phyloP scores from a whole-genome alignment of 805 yeast genomes.

The Yarrowia keelungensis region DNA sequence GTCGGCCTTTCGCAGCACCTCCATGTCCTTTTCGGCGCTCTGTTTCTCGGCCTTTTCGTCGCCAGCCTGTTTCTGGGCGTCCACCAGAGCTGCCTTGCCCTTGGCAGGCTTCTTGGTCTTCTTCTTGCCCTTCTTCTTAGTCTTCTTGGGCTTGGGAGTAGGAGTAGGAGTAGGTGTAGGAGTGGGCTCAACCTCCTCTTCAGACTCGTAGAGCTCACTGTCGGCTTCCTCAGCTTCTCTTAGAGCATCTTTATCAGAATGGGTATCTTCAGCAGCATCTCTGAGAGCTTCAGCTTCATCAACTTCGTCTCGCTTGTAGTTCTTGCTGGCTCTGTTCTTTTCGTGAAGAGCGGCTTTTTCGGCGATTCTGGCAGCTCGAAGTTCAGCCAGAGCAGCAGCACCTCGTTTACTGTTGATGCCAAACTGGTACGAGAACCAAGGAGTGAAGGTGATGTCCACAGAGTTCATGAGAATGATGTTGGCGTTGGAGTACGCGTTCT shows the following conservation, averaged over 20 bases:
- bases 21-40: constrained; percentile 23
- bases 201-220: not conserved
- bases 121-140: constrained; percentile 30
- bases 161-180: constrained; percentile 23
- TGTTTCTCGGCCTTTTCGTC: constrained; percentile 18
- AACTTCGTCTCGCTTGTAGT: constrained; percentile 15
- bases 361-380: constrained; percentile 19
- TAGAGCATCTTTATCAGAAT: constrained; percentile 2
- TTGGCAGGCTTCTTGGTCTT: constrained; percentile 17
- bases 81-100: constrained; percentile 7
- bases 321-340: constrained; percentile 12
- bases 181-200: not conserved
- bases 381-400: constrained; percentile 12
- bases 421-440: constrained; percentile 38
- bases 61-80: constrained; percentile 17
- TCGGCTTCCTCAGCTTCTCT: constrained; percentile 16
- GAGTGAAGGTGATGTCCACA: constrained; percentile 20
- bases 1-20: constrained; percentile 11
- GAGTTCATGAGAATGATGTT: constrained; percentile 36
- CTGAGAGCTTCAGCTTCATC: constrained; percentile 24
- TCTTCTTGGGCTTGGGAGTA: constrained; percentile 8
- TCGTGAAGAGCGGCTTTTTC: constrained; percentile 22
- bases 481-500: constrained; percentile 17
- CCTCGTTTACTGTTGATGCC: constrained; percentile 28
- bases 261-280: constrained; percentile 15